Evolutionary conservation across 139 green algal genomes (phyloP), one percentile per base, ranked within the genome.

Genomic region (Haematococcus lacustris): DNA sequence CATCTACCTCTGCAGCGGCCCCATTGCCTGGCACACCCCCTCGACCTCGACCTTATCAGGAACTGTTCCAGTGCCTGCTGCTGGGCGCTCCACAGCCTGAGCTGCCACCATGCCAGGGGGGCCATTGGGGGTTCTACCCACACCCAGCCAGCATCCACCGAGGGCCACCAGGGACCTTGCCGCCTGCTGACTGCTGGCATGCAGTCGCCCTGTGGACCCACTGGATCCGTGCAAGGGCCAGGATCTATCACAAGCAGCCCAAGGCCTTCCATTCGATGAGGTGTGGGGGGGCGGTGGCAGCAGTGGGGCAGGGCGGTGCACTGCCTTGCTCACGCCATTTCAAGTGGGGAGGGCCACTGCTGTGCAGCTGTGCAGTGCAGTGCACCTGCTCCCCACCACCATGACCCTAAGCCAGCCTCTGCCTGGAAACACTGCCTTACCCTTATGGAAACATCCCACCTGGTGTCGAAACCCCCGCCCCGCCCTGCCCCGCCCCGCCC

Each of bases 131-230:
- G 25, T 57, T 37, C n/a, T 73, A 30, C 41, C n/a, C n/a, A n/a
- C n/a, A n/a, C n/a, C n/a, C n/a, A n/a, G n/a, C n/a, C n/a, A n/a
- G n/a, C n/a, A n/a, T n/a, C n/a, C n/a, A n/a, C n/a, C n/a, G n/a
- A n/a, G n/a, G n/a, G n/a, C n/a, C n/a, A n/a, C n/a, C n/a, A n/a
- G n/a, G n/a, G n/a, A n/a, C n/a, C n/a, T n/a, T n/a, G n/a, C n/a
- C n/a, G n/a, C n/a, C n/a, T 33, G 28, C 59, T 38, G 17, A 37
- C 23, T 66, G 25, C 21, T 70, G 23, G 30, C 25, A 3, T 76
- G 57, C 74, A 82, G 83, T 88, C 23, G 83, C 83, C 0, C 1
- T 86, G 39, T 77, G 77, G 80, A 88, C 83, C 28, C 71, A 84
- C 13, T 72, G 75, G 28, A 80, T 88, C 2, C 64, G 80, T 33